phyloP scores from a whole-genome alignment of 2,329 filamentous ascomycete species.

The Tolypocladium capitatum region DNA sequence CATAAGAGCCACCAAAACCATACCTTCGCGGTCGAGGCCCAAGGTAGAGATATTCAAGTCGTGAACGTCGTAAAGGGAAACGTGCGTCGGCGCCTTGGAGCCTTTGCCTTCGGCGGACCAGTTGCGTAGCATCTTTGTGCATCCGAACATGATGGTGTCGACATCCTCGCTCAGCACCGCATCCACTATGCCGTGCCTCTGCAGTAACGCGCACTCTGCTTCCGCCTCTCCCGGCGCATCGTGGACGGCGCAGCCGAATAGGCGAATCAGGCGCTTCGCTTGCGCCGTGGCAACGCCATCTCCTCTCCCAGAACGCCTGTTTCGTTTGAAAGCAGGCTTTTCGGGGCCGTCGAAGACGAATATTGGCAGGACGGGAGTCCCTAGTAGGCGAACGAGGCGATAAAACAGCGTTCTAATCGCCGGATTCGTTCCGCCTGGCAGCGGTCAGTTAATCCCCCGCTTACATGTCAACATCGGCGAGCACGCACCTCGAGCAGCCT shows the following conservation, averaged over 20 bases:
- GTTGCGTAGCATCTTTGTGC: slow-evolving; percentile 62
- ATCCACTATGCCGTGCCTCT: slow-evolving; percentile 72
- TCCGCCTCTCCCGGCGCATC: slow-evolving; percentile 91
- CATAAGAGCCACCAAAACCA: slow-evolving; percentile 89
- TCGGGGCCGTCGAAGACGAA: slow-evolving; percentile 85
- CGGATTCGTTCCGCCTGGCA: slow-evolving; percentile 67
- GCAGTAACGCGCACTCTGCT: slow-evolving; percentile 82
- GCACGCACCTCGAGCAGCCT: slow-evolving; percentile 55
- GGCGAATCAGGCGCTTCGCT: slow-evolving; percentile 68
- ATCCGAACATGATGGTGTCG: slow-evolving; percentile 96
- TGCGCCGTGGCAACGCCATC: slow-evolving; percentile 57
- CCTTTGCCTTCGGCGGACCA: slow-evolving; percentile 62
- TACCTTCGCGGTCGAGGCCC: slow-evolving; percentile 69
- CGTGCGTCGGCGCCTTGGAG: slow-evolving; percentile 66
- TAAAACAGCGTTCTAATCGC: slow-evolving; percentile 89
- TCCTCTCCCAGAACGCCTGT: slow-evolving; percentile 57
- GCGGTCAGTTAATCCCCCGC: slow-evolving; percentile 1
- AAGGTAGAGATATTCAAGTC: slow-evolving; percentile 34
- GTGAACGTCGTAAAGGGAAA: slow-evolving; percentile 62
- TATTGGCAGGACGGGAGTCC: slow-evolving; percentile 67
- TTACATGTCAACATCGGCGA: fast-evolving
- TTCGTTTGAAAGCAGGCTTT: slow-evolving; percentile 78
- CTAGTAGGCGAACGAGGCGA: slow-evolving; percentile 64
- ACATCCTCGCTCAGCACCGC: slow-evolving; percentile 94
- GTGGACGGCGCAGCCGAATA: slow-evolving; percentile 76